A percentile compares a stretch with the other conserved stretches of the same genome.
These are phyloP conservation scores for Arachnomyces sp. DNA, from an alignment of 2,329 filamentous ascomycete genomes.

Conservation along the genomic window DNA sequence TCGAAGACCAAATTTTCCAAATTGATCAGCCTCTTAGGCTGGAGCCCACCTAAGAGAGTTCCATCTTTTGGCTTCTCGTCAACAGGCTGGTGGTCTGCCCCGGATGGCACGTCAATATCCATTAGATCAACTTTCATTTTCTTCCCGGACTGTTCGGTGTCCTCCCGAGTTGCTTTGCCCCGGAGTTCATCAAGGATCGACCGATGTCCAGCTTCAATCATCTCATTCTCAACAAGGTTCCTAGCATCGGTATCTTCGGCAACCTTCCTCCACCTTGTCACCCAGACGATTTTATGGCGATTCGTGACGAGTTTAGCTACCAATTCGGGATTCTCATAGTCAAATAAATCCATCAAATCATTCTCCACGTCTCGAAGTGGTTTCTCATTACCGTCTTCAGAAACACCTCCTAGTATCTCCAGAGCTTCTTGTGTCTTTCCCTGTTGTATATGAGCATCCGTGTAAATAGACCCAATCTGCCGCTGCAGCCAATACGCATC, in stretches of 20 bases:
- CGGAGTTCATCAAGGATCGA: constrained; percentile 82
- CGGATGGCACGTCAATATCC: constrained; percentile 72
- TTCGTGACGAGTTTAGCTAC: constrained; percentile 88
- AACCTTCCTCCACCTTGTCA: constrained; percentile 75
- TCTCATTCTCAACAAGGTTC: constrained; percentile 75
- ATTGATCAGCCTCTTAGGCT: constrained; percentile 82
- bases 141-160: constrained; percentile 58
- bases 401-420: constrained; percentile 69
- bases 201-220: constrained; percentile 79
- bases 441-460: constrained; percentile 86
- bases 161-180: constrained; percentile 55
- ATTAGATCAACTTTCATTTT: constrained; percentile 79
- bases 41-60: constrained; percentile 69
- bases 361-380: constrained; percentile 91
- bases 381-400: constrained; percentile 70
- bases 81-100: constrained; percentile 45
- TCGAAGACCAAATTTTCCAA: constrained; percentile 95
- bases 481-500: constrained; percentile 97
- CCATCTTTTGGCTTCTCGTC: constrained; percentile 55
- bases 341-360: constrained; percentile 95
- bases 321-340: constrained; percentile 91
- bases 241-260: constrained; percentile 69
- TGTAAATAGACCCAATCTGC: constrained; percentile 79
- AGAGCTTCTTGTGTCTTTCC: constrained; percentile 84
- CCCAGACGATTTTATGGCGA: constrained; percentile 90